Evolutionary conservation across 257 asterid genomes (phyloP).

Genomic region (Lantana camara): DNA sequence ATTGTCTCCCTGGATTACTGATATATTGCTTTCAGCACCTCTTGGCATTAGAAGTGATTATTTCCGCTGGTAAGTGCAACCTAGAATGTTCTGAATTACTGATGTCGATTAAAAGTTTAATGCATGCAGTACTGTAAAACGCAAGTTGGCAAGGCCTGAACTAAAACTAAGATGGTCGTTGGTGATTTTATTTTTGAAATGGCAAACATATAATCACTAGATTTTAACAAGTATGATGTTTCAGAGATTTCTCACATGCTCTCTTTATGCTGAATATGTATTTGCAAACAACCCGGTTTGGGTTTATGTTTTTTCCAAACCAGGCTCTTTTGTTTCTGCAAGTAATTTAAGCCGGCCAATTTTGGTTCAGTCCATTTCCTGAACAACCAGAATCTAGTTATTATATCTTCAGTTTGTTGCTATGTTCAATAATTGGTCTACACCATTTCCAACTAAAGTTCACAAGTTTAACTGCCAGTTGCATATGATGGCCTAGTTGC

Average conservation of each 20-base stretch:
- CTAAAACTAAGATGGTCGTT: background rate
- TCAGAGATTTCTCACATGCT: background rate
- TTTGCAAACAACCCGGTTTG: background rate
- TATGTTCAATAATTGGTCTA: background rate
- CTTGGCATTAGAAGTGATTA: conserved; percentile 75
- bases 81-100: background rate
- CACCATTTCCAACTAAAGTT: conserved; percentile 4
- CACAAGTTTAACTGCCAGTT: background rate
- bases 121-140: background rate
- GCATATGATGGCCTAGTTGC: conserved; percentile 6
- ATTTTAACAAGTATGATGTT: background rate
- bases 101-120: background rate
- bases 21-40: conserved; percentile 82
- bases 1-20: conserved; percentile 86
- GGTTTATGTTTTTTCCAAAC: background rate
- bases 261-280: background rate
- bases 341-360: conserved; percentile 4
- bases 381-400: background rate
- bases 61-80: conserved; percentile 75
- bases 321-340: conserved; percentile 3
- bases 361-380: background rate
- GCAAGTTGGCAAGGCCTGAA: background rate
- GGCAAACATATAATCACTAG: background rate
- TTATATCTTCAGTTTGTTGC: background rate
- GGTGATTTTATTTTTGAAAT: background rate